Evolutionary conservation across 495 filamentous ascomycete genomes (phyloP).

Genomic region (Hapsidospora chrysogenum): DNA sequence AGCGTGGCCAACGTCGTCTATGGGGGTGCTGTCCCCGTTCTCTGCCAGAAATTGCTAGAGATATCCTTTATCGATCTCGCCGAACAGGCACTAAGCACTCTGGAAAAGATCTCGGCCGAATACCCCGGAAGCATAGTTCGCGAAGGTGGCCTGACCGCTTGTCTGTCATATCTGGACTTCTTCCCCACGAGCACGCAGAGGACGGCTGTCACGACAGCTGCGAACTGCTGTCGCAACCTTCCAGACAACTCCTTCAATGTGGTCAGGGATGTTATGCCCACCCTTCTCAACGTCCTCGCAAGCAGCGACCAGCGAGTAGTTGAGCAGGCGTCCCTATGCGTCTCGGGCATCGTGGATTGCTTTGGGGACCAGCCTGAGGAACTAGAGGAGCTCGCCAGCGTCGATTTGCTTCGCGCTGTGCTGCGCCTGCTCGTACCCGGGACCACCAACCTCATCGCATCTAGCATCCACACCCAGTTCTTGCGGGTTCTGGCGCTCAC

Average conservation of each 20-base stretch:
- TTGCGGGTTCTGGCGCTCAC: constrained; percentile 77
- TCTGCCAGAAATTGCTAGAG: constrained; percentile 87
- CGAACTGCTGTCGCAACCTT: constrained; percentile 94
- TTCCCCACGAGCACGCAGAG: constrained; percentile 95
- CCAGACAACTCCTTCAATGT: constrained; percentile 82
- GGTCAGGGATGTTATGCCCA: constrained; percentile 89
- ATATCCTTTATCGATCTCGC: constrained; percentile 95
- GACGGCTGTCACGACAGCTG: constrained; percentile 90
- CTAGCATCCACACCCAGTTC: constrained; percentile 94
- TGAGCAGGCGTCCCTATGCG: constrained; percentile 89
- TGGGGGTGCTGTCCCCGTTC: constrained; percentile 80
- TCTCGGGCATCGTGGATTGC: constrained; percentile 92
- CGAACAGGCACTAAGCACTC: constrained; percentile 88
- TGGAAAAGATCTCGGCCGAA: constrained; percentile 95
- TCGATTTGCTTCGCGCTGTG: constrained; percentile 70
- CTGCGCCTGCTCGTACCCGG: constrained; percentile 85
- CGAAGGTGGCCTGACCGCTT: constrained; percentile 87
- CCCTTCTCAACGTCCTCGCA: constrained; percentile 68
- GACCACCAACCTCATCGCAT: constrained; percentile 86
- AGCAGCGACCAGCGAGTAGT: constrained; percentile 95
- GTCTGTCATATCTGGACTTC: constrained; percentile 88
- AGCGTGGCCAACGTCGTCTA: constrained; percentile 94
- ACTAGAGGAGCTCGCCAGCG: constrained; percentile 79
- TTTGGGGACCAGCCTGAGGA: constrained; percentile 77
- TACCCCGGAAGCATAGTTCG: constrained; percentile 93